phyloP scores from a whole-genome alignment of 805 yeast species.

The Candida adriatica region DNA sequence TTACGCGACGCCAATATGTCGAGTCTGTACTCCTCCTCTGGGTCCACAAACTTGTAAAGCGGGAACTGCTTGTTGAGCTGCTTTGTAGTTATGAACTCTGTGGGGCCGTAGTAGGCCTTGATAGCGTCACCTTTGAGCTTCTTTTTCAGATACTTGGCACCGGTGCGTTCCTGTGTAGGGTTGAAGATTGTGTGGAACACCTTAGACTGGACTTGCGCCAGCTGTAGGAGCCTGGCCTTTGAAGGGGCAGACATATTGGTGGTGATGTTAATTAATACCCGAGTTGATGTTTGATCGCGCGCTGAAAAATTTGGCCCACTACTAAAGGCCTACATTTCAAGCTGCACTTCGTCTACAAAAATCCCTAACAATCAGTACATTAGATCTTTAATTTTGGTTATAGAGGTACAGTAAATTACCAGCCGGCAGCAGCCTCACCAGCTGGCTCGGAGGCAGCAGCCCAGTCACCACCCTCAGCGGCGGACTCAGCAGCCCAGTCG shows the following conservation, averaged over 20 bases:
- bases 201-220: slow-evolving; percentile 53
- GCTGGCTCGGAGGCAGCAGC: slow-evolving; percentile 35
- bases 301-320: too few species aligned
- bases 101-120: slow-evolving; percentile 67
- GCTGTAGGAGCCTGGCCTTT: slow-evolving; percentile 43
- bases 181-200: slow-evolving; percentile 52
- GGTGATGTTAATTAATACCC: too few species aligned
- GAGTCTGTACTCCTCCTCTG: slow-evolving; percentile 63
- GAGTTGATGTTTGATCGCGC: too few species aligned
- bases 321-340: too few species aligned
- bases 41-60: slow-evolving; percentile 47
- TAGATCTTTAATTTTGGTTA: slow-evolving; percentile 5
- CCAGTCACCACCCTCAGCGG: slow-evolving; percentile 52
- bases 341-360: too few species aligned
- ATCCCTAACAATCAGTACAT: too few species aligned
- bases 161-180: slow-evolving; percentile 72
- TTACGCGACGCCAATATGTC: slow-evolving; percentile 38
- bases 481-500: slow-evolving; percentile 68
- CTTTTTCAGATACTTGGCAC: slow-evolving; percentile 59
- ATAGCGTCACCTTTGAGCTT: slow-evolving; percentile 71
- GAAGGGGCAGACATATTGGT: slow-evolving; percentile 28
- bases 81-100: slow-evolving; percentile 56
- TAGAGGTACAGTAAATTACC: slow-evolving; percentile 18
- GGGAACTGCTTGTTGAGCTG: slow-evolving; percentile 51
- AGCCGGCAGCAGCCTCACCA: slow-evolving; percentile 23